A percentile compares a stretch with the other conserved stretches of the same genome.
phyloP scores from a whole-genome alignment of 2,329 filamentous ascomycete genomes.

The Trichoderma sp. region DNA sequence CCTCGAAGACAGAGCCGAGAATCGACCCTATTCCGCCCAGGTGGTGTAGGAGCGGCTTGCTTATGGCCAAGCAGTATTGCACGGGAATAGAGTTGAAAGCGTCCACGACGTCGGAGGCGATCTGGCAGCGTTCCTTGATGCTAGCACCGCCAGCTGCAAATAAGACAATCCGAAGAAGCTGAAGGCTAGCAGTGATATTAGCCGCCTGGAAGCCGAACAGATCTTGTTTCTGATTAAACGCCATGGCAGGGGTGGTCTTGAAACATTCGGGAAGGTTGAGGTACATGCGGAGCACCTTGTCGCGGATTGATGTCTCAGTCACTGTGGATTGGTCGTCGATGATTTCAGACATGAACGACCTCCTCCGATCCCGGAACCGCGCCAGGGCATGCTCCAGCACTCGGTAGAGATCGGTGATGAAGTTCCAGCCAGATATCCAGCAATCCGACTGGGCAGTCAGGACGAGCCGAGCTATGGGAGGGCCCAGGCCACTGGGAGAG shows the following conservation, averaged over 20 bases:
- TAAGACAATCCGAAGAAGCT: conserved; percentile 41
- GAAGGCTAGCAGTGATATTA: conserved; percentile 43
- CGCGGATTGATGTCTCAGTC: conserved; percentile 32
- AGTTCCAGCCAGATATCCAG: conserved; percentile 63
- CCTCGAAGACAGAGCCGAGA: conserved; percentile 42
- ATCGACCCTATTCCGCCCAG: conserved; percentile 42
- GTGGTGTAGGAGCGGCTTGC: conserved; percentile 42
- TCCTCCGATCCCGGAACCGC: conserved; percentile 33
- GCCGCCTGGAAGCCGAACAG: conserved; percentile 43
- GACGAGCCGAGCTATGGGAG: conserved; percentile 19
- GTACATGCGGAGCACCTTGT: conserved; percentile 37
- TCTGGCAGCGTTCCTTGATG: conserved; percentile 39
- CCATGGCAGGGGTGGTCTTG: conserved; percentile 36
- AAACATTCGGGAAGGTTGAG: conserved; percentile 37
- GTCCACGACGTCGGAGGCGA: conserved; percentile 39
- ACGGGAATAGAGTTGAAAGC: conserved; percentile 35
- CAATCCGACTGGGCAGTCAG: conserved; percentile 33
- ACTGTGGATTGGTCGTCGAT: conserved; percentile 32
- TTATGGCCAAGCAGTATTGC: conserved; percentile 36
- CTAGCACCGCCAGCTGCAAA: conserved; percentile 37
- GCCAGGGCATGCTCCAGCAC: conserved; percentile 55
- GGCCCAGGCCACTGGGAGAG: conserved; percentile 14
- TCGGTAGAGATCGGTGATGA: conserved; percentile 59
- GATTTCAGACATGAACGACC: conserved; percentile 33
- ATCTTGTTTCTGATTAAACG: conserved; percentile 38